Conservation (phyloP, 225 moss, liverwort and hornwort genomes). For the Antitrichia curtipendula region DNA sequence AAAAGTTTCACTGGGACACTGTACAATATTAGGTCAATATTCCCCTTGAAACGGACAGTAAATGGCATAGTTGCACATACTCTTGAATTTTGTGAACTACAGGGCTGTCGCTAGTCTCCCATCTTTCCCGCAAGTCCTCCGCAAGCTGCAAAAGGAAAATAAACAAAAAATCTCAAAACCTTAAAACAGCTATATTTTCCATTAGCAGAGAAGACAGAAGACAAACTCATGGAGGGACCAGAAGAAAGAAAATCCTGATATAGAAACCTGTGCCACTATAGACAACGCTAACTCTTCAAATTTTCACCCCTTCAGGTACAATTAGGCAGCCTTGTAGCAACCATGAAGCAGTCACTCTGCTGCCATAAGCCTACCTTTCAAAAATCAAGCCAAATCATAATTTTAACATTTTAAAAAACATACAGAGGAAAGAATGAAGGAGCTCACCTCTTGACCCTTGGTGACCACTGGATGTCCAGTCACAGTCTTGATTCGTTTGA, state of each 20-base stretch:
- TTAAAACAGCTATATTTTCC: not conserved
- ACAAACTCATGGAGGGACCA: not conserved
- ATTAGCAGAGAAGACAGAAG: not conserved
- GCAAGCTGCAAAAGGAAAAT: slow-evolving; percentile 45
- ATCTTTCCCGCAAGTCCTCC: slow-evolving; percentile 93
- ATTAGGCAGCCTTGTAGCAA: not conserved
- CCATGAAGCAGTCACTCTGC: not conserved
- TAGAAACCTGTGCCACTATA: not conserved
- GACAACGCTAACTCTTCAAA: not conserved
- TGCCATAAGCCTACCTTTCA: not conserved
- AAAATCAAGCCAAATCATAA: not conserved
- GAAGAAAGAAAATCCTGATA: not conserved
- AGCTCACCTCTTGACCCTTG: slow-evolving; percentile 85
- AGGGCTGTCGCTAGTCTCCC: slow-evolving; percentile 99
- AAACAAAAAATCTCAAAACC: not conserved
- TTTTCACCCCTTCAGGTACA: not conserved
- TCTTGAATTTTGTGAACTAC: slow-evolving; percentile 98
- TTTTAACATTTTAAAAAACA: not conserved
- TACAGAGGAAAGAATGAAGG: not conserved
- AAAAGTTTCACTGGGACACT: not conserved
- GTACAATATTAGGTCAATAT: not conserved
- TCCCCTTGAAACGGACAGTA: not conserved
- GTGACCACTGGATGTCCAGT: slow-evolving; percentile 87
- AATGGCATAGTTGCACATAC: slow-evolving; percentile 13
- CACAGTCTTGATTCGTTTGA: slow-evolving; percentile 56